phyloP scores from a whole-genome alignment of 768 basidiomycete genomes.

The Phylloporus sp. region DNA sequence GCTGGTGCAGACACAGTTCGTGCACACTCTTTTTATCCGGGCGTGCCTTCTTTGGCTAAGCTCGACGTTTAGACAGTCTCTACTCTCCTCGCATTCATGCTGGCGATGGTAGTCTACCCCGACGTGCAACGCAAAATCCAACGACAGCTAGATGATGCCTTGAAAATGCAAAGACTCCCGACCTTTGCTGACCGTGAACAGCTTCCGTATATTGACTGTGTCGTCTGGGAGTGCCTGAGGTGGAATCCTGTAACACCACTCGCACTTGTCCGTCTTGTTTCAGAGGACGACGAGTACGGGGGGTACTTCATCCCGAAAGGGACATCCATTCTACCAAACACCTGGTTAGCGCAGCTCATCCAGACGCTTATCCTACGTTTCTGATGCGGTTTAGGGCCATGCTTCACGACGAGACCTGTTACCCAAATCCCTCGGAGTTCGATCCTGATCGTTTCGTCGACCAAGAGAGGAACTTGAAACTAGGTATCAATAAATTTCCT shows the following conservation, averaged over 20 bases:
- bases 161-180: constrained; percentile 44
- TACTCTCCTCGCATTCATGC: constrained; percentile 44
- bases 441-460: constrained; percentile 35
- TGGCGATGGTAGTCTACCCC: constrained; percentile 53
- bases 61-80: constrained; percentile 41
- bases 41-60: constrained; percentile 17
- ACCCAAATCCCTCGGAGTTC: constrained; percentile 39
- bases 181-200: constrained; percentile 37
- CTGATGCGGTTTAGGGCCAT: constrained; percentile 33
- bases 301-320: constrained; percentile 44
- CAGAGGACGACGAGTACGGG: constrained; percentile 41
- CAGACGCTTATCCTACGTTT: constrained; percentile 11
- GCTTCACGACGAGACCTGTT: constrained; percentile 35
- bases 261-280: constrained; percentile 17
- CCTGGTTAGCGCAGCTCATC: constrained; percentile 34
- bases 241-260: constrained; percentile 39
- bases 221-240: constrained; percentile 34
- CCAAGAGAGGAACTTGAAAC: constrained; percentile 19
- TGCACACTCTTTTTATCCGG: constrained; percentile 20
- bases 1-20: constrained; percentile 26
- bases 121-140: constrained; percentile 45
- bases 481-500: constrained; percentile 34
- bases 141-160: constrained; percentile 45
- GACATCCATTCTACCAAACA: constrained; percentile 41
- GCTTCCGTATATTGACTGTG: constrained; percentile 37